Conservation (phyloP, 345 rosid genomes). For the Salix brachista region DNA sequence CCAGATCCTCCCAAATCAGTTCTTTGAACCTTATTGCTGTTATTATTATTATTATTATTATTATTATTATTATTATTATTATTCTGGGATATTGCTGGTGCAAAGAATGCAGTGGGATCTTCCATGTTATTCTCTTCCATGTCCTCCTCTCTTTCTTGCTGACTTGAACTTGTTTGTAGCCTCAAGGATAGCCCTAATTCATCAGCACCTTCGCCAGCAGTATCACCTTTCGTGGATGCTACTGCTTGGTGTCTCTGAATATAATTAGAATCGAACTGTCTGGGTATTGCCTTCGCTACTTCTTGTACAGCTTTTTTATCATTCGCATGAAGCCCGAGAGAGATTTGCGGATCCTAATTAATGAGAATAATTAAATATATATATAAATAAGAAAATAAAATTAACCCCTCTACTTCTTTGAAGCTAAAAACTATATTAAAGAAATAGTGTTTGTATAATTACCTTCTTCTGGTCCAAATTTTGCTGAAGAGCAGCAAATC, state of each 20-base stretch:
- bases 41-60: neutral
- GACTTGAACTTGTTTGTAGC: conserved; percentile 21
- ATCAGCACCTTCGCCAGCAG: neutral
- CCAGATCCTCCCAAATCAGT: conserved; percentile 22
- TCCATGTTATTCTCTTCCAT: conserved; percentile 2
- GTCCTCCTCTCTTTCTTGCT: conserved; percentile 3
- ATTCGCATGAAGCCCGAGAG: conserved; percentile 29
- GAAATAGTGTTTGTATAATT: neutral
- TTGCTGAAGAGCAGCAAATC: conserved; percentile 41
- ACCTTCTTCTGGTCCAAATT: conserved; percentile 27
- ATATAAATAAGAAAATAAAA: too few relatives aligned
- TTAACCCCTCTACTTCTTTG: neutral
- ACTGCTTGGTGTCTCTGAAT: neutral
- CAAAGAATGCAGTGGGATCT: conserved; percentile 2
- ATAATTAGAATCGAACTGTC: neutral
- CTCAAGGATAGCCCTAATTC: conserved; percentile 52
- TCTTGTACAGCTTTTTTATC: conserved; percentile 17
- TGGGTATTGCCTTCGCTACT: conserved; percentile 4
- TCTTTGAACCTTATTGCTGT: conserved; percentile 28
- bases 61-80: neutral
- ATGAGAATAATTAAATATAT: neutral
- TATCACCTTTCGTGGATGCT: neutral
- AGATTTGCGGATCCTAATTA: conserved; percentile 29
- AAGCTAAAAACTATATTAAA: neutral
- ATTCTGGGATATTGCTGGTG: neutral